Evolutionary conservation across 2,329 filamentous ascomycete species (phyloP).

Genomic region (Penicillium crustosum): DNA sequence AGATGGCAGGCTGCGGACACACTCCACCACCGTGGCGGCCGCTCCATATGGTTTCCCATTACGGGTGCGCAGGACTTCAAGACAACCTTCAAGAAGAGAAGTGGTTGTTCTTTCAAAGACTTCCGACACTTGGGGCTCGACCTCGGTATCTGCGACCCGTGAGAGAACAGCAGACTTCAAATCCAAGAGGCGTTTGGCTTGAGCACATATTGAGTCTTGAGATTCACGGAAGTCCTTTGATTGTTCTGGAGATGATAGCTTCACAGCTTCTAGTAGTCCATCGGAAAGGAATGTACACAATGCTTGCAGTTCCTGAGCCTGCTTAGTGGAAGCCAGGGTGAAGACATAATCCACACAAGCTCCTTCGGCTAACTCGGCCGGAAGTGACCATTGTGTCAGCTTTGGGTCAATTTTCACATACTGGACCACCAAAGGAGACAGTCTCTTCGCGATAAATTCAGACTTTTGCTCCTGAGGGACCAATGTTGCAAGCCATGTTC

Average conservation of each 20-base stretch:
- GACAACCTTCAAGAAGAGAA: constrained; percentile 48
- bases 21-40: constrained; percentile 57
- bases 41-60: constrained; percentile 69
- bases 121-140: constrained; percentile 29
- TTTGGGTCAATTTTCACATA: constrained; percentile 52
- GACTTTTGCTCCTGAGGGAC: constrained; percentile 50
- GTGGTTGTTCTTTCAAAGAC: constrained; percentile 39
- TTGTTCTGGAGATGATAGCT: constrained; percentile 75
- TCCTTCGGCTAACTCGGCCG: constrained; percentile 37
- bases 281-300: constrained; percentile 66
- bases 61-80: constrained; percentile 52
- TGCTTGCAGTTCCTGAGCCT: constrained; percentile 52
- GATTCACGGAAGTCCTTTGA: constrained; percentile 74
- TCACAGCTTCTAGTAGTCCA: constrained; percentile 65
- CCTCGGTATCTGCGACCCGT: constrained; percentile 25
- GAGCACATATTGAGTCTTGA: constrained; percentile 65
- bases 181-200: constrained; percentile 67
- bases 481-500: constrained; percentile 53
- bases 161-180: constrained; percentile 49
- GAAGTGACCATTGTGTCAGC: constrained; percentile 53
- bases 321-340: constrained; percentile 38
- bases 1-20: constrained; percentile 47
- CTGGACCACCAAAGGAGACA: constrained; percentile 55
- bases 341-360: constrained; percentile 44
- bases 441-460: constrained; percentile 47